These are phyloP conservation scores for Abrus pulchellus DNA, from an alignment of 306 rosid genomes.

Conservation along the genomic window DNA sequence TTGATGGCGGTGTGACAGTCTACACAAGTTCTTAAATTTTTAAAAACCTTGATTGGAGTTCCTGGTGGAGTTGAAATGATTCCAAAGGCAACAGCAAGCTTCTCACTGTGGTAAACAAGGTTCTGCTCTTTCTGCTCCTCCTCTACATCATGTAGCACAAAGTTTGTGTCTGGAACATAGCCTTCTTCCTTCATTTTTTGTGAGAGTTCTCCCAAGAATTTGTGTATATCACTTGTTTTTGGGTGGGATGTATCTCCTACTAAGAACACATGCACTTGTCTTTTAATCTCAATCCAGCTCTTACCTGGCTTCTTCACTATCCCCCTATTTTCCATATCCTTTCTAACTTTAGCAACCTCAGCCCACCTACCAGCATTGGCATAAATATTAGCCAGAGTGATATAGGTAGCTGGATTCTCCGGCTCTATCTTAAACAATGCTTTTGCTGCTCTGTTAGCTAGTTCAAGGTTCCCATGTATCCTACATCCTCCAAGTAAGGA, in stretches of 20 bases:
- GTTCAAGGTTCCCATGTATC: constrained; percentile 69
- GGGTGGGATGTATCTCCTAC: constrained; percentile 75
- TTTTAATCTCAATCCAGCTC: constrained; percentile 79
- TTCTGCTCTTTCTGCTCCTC: constrained; percentile 76
- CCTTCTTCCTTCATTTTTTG: constrained; percentile 76
- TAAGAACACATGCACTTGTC: constrained; percentile 62
- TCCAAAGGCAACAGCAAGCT: constrained; percentile 76
- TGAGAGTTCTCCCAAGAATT: constrained; percentile 58
- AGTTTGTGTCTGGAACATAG: constrained; percentile 72
- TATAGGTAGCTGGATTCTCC: constrained; percentile 73
- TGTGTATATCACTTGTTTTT: constrained; percentile 62
- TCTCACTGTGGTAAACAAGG: constrained; percentile 76
- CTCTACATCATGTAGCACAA: constrained; percentile 73
- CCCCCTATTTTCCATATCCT: constrained; percentile 60
- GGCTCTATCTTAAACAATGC: constrained; percentile 76
- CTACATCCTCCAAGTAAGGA: constrained; percentile 79
- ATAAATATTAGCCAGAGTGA: constrained; percentile 72
- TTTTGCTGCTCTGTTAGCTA: constrained; percentile 69
- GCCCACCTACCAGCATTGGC: constrained; percentile 72
- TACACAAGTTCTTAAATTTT: constrained; percentile 77
- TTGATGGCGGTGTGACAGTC: constrained; percentile 75
- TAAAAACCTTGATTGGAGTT: constrained; percentile 65
- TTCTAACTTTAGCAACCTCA: constrained; percentile 64
- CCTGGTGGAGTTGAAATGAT: constrained; percentile 74
- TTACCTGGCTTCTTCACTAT: constrained; percentile 67